Base-by-base conservation (phyloP, 2,329 filamentous ascomycete genomes). In the Thermoascus crustaceus region DNA sequence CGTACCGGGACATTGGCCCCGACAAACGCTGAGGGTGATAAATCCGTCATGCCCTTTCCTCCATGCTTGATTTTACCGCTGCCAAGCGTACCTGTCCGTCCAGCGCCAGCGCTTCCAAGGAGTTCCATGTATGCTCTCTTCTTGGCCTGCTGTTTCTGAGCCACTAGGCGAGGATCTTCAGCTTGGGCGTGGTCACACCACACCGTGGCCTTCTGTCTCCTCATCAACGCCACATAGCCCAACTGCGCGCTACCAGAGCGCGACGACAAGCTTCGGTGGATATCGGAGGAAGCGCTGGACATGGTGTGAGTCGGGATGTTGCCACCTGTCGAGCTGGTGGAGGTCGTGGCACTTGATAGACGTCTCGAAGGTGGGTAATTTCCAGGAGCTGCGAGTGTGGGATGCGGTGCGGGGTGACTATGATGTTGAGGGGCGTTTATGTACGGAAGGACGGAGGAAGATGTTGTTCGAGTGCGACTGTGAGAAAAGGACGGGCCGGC, bases 101-200 rank as follows among this genome's bases (percentile, higher is more conserved):
- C 70, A 23, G 66, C 60, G 34, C 55, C 47, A 32, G 57, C 51
- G 40, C 78, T 73, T 33, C 81, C 84, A 32, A 81, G 78, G 5
- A 96, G 80, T 64, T 95, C 87, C 50, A 83, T 78, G 37, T 81
- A 80, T 8, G 91, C 91, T 32, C 87, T 75, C 67, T 85, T 79
- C 68, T 91, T 94, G 39, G 88, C 91, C 23, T 84, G 82, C 39
- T 84, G 77, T 59, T 94, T 87, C 52, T 88, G 82, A 18, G 86
- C 87, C 3, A 82, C 67, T 38, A 91, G 67, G 33, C 86, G 76
- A 1, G 89, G 85, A 57, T 98, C 91, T 61, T 96, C 87, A 43
- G 85, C 80, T 59, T 98, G 91, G 7, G 89, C 76, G 35, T 88
- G 82, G 57, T 96, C 91, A 67, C 88, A 95, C 91, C 91, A 98